These are phyloP conservation scores for Leptomonas pyrrhocoris DNA, from an alignment of 208 protist genomes.

Conservation along the genomic window DNA sequence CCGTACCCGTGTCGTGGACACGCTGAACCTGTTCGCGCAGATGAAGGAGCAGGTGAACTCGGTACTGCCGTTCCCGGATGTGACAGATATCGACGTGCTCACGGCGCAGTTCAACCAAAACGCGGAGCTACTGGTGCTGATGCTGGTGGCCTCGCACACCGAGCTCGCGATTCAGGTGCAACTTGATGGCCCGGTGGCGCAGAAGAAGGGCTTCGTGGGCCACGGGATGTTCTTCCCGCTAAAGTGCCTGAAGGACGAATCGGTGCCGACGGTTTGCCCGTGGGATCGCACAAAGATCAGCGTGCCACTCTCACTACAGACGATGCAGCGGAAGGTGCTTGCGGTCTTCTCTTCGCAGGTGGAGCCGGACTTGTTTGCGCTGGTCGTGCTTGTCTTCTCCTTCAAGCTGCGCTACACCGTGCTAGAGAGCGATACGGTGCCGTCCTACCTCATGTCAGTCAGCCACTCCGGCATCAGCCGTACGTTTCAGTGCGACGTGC, in stretches of 20 bases:
- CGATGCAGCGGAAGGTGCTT: constrained; percentile 60
- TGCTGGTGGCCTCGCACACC: constrained; percentile 67
- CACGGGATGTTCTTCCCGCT: constrained; percentile 71
- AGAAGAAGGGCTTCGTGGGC: constrained; percentile 58
- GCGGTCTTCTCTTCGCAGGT: constrained; percentile 70
- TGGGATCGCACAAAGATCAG: constrained; percentile 59
- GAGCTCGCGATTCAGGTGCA: constrained; percentile 70
- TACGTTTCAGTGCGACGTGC: constrained; percentile 53
- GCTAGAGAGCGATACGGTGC: constrained; percentile 17
- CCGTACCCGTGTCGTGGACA: constrained; percentile 65
- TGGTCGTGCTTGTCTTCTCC: constrained; percentile 70
- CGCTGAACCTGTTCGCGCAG: constrained; percentile 63
- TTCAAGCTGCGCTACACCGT: constrained; percentile 43
- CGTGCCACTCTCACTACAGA: constrained; percentile 70
- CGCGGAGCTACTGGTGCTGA: constrained; percentile 44
- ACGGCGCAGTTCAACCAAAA: constrained; percentile 57
- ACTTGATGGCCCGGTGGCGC: constrained; percentile 43
- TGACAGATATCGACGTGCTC: constrained; percentile 67
- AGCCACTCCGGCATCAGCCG: constrained; percentile 50
- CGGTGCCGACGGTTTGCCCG: constrained; percentile 67
- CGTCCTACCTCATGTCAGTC: constrained; percentile 40
- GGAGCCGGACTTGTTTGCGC: constrained; percentile 55
- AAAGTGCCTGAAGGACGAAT: constrained; percentile 56
- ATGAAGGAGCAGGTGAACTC: constrained; percentile 74
- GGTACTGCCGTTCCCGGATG: constrained; percentile 64